phyloP scores from a whole-genome alignment of 2,329 filamentous ascomycete genomes.

The Apiospora pterosperma region DNA sequence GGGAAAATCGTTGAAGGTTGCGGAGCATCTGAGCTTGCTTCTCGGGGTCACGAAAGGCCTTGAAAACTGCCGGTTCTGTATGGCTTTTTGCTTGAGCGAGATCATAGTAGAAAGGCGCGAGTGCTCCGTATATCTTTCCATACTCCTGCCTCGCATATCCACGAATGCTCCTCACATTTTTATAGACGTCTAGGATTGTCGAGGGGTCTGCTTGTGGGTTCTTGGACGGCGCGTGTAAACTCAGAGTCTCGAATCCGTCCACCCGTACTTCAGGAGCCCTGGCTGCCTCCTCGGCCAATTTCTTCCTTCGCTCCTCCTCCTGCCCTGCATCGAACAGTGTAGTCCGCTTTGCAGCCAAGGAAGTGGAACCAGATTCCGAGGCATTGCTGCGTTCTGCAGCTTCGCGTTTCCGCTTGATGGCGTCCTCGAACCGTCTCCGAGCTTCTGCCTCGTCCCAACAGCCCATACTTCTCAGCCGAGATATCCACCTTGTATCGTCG shows the following conservation, averaged over 20 bases:
- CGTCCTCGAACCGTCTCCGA: conserved; percentile 73
- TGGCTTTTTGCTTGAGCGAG: conserved; percentile 68
- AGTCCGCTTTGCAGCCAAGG: conserved; percentile 30
- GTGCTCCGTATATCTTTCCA: conserved; percentile 81
- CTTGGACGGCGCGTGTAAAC: conserved; percentile 42
- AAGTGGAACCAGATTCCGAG: conserved; percentile 14
- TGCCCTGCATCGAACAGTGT: conserved; percentile 72
- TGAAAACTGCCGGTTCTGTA: conserved; percentile 80
- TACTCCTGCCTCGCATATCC: conserved; percentile 87
- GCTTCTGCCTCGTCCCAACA: conserved; percentile 92
- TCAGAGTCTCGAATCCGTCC: conserved; percentile 80
- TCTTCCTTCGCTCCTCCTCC: conserved; percentile 59
- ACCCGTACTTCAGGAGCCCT: conserved; percentile 23
- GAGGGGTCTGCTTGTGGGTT: conserved; percentile 56
- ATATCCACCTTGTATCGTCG: conserved; percentile 94
- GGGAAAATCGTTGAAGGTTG: conserved; percentile 74
- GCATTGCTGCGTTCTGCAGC: conserved; percentile 34
- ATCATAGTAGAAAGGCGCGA: conserved; percentile 87
- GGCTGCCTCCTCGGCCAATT: conserved; percentile 30
- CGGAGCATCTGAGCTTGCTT: conserved; percentile 86
- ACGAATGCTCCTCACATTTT: conserved; percentile 70
- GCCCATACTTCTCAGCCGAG: conserved; percentile 79
- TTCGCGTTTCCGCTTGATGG: conserved; percentile 58
- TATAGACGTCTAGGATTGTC: conserved; percentile 66
- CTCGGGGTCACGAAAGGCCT: conserved; percentile 82